Base-by-base conservation (phyloP, 192 early-diverging fungal genomes). In the Funneliformis mosseae region DNA sequence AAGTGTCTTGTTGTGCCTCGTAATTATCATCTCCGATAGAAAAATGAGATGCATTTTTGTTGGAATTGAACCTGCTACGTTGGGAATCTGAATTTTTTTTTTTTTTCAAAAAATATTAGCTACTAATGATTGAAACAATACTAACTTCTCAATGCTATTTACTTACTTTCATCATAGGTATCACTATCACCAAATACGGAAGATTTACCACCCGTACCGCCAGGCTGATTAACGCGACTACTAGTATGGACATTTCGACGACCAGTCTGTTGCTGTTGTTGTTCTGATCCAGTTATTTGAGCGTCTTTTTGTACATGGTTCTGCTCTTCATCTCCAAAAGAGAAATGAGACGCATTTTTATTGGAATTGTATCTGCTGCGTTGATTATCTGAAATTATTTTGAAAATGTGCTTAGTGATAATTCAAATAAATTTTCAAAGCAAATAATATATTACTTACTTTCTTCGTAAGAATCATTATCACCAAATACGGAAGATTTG, bases 141-240 rank as follows among this genome's bases (percentile, higher is more conserved):
- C 11, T 38, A 70, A 66, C 16, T 42, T 74, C 16, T 14, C 25
- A 61, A 76, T n/a, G 5, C 11, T 18, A 71, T 21, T 71, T 42
- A 42, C 69, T 71, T 71, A 71, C 69, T 28, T 5, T 45, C 42
- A 2, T 66, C 41, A 41, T 21, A 33, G 12, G 41, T 23, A 66
- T 43, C 42, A 43, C 64, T 63, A 27, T 66, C 62, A 61, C 38
- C 48, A 11, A 79, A 79, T 8, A 79, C 42, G 12, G 63, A 28
- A 16, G 78, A 79, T 79, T 79, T 79, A 16, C 78, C 78, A 14
- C 78, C 78, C 7, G 78, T 79, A n/a, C 78, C 78, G 33, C 78
- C 78, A 23, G 78, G 78, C 71, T 79, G 78, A 71, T 71, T 69
- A 6, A 79, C 78, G 59, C 78, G 67, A 61, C 78, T 79, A 70